These are phyloP conservation scores for Saprolegnia diclina DNA, from an alignment of 352 stramenopile genomes.

Conservation along the genomic window DNA sequence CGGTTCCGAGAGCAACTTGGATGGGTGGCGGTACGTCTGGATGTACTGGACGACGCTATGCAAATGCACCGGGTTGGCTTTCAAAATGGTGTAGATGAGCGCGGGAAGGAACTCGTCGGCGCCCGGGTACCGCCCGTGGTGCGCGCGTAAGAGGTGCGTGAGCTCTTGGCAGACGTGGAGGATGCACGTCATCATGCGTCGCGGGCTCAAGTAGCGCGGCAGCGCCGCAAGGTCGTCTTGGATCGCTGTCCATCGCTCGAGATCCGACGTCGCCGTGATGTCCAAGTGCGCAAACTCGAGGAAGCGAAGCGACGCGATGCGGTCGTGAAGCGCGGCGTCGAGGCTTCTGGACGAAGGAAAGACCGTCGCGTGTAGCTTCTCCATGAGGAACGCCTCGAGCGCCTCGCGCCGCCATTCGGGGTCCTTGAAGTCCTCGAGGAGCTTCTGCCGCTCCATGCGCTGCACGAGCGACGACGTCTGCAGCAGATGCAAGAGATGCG, in stretches of 20 bases:
- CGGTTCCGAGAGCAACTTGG: constrained; percentile 77
- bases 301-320: constrained; percentile 70
- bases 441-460: constrained; percentile 45
- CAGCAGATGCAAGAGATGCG: constrained; percentile 31
- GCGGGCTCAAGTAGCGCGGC: constrained; percentile 49
- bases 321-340: constrained; percentile 55
- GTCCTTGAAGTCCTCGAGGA: constrained; percentile 32
- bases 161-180: constrained; percentile 67
- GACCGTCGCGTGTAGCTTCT: constrained; percentile 74
- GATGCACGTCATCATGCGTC: constrained; percentile 82
- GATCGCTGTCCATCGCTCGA: constrained; percentile 41
- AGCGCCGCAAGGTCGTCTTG: constrained; percentile 43
- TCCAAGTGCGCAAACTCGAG: constrained; percentile 83
- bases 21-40: constrained; percentile 65
- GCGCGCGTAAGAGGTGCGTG: constrained; percentile 52
- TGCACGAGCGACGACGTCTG: constrained; percentile 35
- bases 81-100: constrained; percentile 88
- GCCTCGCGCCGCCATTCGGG: constrained; percentile 37
- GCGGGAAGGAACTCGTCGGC: constrained; percentile 89
- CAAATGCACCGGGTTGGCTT: constrained; percentile 71
- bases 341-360: constrained; percentile 42
- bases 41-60: constrained; percentile 87
- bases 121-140: constrained; percentile 55
- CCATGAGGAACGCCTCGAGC: constrained; percentile 86
- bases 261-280: constrained; percentile 39